Evolutionary conservation across 345 rosid genomes (phyloP).

Genomic region (Populus tremula): DNA sequence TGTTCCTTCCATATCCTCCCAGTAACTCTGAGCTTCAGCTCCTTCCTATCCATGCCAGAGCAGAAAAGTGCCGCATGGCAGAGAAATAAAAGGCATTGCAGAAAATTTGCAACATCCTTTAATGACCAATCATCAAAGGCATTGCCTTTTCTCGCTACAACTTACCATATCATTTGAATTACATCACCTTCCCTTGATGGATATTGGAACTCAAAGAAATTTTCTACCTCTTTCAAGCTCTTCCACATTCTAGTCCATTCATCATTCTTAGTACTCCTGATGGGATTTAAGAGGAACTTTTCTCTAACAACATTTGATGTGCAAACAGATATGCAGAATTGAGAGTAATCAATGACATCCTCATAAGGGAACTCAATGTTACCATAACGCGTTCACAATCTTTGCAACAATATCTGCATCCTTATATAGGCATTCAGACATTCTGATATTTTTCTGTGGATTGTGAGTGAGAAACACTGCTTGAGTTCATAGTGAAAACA

Average conservation of each 20-base stretch:
- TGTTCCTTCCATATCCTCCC: constrained; percentile 98
- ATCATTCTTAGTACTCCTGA: constrained; percentile 61
- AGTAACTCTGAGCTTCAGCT: constrained; percentile 81
- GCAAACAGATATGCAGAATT: constrained; percentile 79
- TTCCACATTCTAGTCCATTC: constrained; percentile 66
- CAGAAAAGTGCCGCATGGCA: constrained; percentile 65
- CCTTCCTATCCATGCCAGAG: constrained; percentile 92
- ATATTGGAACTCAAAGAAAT: constrained; percentile 52
- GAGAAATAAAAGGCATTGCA: too few species aligned
- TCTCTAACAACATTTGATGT: constrained; percentile 70
- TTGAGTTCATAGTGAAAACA: too few species aligned
- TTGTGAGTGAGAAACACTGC: too few species aligned
- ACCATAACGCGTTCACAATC: constrained; percentile 20
- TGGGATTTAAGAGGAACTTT: constrained; percentile 57
- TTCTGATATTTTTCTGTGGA: too few species aligned
- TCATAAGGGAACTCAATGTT: constrained; percentile 90
- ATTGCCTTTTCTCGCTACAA: constrained; percentile 58
- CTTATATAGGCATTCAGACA: too few species aligned
- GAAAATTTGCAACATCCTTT: too few species aligned
- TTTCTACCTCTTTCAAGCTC: constrained; percentile 56
- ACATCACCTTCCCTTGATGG: constrained; percentile 67
- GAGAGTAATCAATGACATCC: constrained; percentile 78
- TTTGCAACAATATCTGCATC: too few species aligned
- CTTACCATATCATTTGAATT: constrained; percentile 91
- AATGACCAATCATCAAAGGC: too few species aligned